Evolutionary conservation across 164 flowering plant genomes (phyloP), one percentile per base, ranked within the genome.

Genomic region (Houttuynia cordata): DNA sequence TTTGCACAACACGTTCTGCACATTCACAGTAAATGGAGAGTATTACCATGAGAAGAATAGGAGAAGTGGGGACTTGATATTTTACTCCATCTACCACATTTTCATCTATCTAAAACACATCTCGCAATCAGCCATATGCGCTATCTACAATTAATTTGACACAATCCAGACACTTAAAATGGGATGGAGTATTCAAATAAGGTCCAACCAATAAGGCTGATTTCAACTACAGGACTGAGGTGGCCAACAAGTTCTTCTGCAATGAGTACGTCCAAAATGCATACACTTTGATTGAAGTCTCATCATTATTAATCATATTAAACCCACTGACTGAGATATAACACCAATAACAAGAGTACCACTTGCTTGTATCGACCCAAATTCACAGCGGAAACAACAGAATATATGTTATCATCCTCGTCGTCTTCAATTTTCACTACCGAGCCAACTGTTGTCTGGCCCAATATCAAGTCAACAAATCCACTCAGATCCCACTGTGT

Each of bases 361-460:
- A 47, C 77, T 75, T 81, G 70, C 92, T 86, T 81, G 58, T 91
- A 82, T 73, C 96, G 82, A 18, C 67, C 85, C 70, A 94, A 70
- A 70, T 88, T 94, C 52, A 94, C 86, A 50, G 81, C 84, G 12
- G 84, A 68, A 52, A 85, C 71, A 45, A 91, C 56, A 58, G 89
- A 72, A 60, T 77, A 94, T 10, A 82, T 60, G 20, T 75, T 78
- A 65, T 84, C 74, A 62, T 90, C 99, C 68, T 91, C 99, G 55
- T 76, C 90, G 22, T 69, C 83, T 74, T 88, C 95, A 24, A 88
- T 59, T 69, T 85, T 88, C 41, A 91, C 81, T 49, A 91, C 87
- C n/a, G 91, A 86, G 23, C 99, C 99, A 0, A 94, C 99, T 10
- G 95, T 88, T n/a, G 91, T 77, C 72, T 94, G 97, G n/a, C 64